phyloP scores from a whole-genome alignment of 2,329 filamentous ascomycete genomes.

The Escovopsis weberi region DNA sequence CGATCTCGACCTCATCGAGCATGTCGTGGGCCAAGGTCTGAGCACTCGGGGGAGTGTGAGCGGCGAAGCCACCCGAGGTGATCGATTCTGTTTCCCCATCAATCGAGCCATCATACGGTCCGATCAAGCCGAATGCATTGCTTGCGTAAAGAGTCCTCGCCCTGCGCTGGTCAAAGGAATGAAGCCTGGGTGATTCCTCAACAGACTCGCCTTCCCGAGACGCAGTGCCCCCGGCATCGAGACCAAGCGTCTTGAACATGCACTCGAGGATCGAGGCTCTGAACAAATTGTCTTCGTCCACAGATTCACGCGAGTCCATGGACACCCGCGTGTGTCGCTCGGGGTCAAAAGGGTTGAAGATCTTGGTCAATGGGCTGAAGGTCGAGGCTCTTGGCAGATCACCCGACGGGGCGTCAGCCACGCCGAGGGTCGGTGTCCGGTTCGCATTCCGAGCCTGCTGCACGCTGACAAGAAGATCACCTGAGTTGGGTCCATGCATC shows the following conservation, averaged over 20 bases:
- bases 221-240: constrained; percentile 53
- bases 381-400: constrained; percentile 19
- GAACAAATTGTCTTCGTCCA: constrained; percentile 82
- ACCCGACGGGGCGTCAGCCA: neutral
- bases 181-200: constrained; percentile 70
- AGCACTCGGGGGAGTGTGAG: constrained; percentile 46
- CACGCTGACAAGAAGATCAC: constrained; percentile 68
- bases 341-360: constrained; percentile 42
- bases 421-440: constrained; percentile 8
- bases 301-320: constrained; percentile 59
- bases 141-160: constrained; percentile 58
- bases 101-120: constrained; percentile 56
- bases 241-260: constrained; percentile 85
- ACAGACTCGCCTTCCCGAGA: constrained; percentile 58
- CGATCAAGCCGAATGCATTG: constrained; percentile 84
- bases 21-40: constrained; percentile 62
- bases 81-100: constrained; percentile 84
- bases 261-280: constrained; percentile 83
- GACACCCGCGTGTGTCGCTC: constrained; percentile 33
- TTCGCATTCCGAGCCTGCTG: constrained; percentile 45
- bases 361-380: constrained; percentile 31
- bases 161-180: constrained; percentile 69
- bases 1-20: constrained; percentile 87
- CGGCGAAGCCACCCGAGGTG: constrained; percentile 52
- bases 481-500: constrained; percentile 45